phyloP scores from a whole-genome alignment of 2,329 filamentous ascomycete genomes.

The Phialocephala subalpina region DNA sequence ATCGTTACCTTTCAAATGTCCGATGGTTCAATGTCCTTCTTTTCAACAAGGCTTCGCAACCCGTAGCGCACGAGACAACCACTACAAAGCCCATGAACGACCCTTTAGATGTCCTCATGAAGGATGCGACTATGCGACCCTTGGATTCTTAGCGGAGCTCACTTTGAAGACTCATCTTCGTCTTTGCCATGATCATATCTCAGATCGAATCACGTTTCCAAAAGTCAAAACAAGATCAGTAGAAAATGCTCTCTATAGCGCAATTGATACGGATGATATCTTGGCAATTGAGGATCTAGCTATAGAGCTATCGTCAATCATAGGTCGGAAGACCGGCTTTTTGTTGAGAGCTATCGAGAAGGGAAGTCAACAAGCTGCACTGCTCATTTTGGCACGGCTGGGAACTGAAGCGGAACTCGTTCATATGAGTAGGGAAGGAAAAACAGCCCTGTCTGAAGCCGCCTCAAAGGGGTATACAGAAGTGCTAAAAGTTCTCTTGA shows the following conservation, averaged over 20 bases:
- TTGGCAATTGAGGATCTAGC: conserved; percentile 8
- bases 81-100: conserved; percentile 3
- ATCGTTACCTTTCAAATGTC: conserved; percentile 1
- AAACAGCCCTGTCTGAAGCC: conserved; percentile 22
- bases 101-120: conserved; percentile 2
- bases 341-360: neutral
- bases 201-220: neutral
- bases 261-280: conserved; percentile 7
- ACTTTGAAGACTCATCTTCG: conserved; percentile 10
- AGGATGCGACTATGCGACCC: neutral
- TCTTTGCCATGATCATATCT: conserved; percentile 5
- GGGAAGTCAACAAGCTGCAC: conserved; percentile 3
- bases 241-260: conserved; percentile 4
- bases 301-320: conserved; percentile 2
- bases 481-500: conserved; percentile 28
- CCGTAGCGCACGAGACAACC: conserved; percentile 6
- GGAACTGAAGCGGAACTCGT: conserved; percentile 1
- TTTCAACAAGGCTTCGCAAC: neutral
- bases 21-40: conserved; percentile 8
- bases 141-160: neutral
- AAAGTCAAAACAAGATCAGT: conserved; percentile 3
- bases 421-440: neutral
- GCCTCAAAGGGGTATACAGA: conserved; percentile 7
- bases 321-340: conserved; percentile 2
- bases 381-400: neutral